phyloP scores from a whole-genome alignment of 805 yeast species.

The Starmerella sirachaensis region DNA sequence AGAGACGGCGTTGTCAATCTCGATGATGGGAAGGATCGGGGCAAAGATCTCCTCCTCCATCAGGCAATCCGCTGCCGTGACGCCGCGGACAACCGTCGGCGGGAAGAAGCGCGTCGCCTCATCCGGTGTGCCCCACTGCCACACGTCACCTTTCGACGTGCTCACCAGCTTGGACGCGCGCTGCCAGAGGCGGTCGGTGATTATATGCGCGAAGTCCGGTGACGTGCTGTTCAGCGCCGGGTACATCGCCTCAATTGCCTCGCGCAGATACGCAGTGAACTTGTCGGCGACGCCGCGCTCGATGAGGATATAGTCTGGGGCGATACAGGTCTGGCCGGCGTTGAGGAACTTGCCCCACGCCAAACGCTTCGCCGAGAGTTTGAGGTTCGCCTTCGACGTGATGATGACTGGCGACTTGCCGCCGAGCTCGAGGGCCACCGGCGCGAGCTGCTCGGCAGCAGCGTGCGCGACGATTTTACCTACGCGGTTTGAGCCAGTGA shows the following conservation, averaged over 20 bases:
- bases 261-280: constrained; percentile 35
- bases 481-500: constrained; percentile 69
- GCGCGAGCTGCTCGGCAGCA: constrained; percentile 79
- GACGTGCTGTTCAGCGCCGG: constrained; percentile 28
- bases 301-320: constrained; percentile 73
- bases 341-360: constrained; percentile 70
- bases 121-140: constrained; percentile 27
- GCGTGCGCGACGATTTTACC: constrained; percentile 66
- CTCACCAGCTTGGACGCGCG: constrained; percentile 36
- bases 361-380: constrained; percentile 45
- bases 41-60: constrained; percentile 77
- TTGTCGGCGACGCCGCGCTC: constrained; percentile 45
- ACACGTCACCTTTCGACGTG: constrained; percentile 23
- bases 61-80: constrained; percentile 50
- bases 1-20: constrained; percentile 31
- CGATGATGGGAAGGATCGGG: constrained; percentile 67
- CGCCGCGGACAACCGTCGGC: constrained; percentile 63
- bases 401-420: constrained; percentile 84
- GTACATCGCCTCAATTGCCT: constrained; percentile 37
- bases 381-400: constrained; percentile 36
- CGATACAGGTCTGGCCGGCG: constrained; percentile 84
- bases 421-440: constrained; percentile 72
- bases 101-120: constrained; percentile 39
- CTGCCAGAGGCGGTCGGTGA: constrained; percentile 42
- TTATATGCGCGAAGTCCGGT: constrained; percentile 45